Evolutionary conservation across 2,329 filamentous ascomycete species (phyloP), one percentile per base, ranked within the genome.

Genomic region (Balansia obtecta): DNA sequence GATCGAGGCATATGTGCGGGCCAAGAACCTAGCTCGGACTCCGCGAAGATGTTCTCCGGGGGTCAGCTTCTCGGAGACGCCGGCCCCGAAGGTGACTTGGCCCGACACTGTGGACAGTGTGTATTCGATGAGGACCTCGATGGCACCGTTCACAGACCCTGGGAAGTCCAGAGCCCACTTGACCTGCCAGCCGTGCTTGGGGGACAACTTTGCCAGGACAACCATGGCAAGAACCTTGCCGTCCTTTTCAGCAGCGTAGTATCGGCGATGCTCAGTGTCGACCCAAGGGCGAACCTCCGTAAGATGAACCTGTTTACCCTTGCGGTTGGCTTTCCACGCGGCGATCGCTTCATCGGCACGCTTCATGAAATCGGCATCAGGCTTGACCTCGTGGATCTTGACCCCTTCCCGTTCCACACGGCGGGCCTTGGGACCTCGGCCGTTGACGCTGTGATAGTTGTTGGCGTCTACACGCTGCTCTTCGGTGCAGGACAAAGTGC

Each of bases 91-190:
- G 0, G 90, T 96, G 45, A 95, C 85, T 40, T 73, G 67, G 37
- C 73, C 71, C 1, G 71, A 69, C 47, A 79, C 65, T 40, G 63
- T 61, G 7, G 66, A 61, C 53, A 94, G 75, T 0, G 85, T 80
- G 61, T 84, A 77, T 38, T 85, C 80, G 58, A 94, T 85, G 40
- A 93, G 78, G 40, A 84, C 77, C 70, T 96, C 90, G 55, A 95
- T 95, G 34, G 86, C 84, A 45, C 90, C 90, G 43, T 81, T 87
- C n/a, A 90, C 86, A 1, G 89, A 80, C 27, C 80, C 81, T 0
- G 89, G 90, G 74, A 96, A 95, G 67, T 96, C 88, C 50, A 96
- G 80, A n/a, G 86, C 86, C 73, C 93, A 95, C 72, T 96, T 96
- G 63, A 95, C 84, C 71, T 96, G 90, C 81, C 88, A 94, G 50